These are phyloP conservation scores for Penicillium palitans DNA, from an alignment of 2,329 filamentous ascomycete genomes.

Conservation along the genomic window DNA sequence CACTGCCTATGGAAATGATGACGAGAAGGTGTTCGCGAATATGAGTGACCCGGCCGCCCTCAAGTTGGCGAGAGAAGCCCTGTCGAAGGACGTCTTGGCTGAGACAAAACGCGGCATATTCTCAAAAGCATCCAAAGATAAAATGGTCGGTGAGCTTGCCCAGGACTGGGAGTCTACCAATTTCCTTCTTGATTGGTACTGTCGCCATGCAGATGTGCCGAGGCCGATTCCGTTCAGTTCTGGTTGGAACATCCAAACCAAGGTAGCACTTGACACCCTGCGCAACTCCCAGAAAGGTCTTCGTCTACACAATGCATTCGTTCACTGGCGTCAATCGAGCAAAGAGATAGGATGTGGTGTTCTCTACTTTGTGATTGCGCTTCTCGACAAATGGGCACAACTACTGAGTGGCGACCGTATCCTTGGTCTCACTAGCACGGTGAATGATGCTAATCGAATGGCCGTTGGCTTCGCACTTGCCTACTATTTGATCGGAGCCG, in stretches of 20 bases:
- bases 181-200: slow-evolving; percentile 57
- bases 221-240: slow-evolving; percentile 57
- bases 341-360: slow-evolving; percentile 57
- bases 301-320: slow-evolving; percentile 57
- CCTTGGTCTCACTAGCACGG: slow-evolving; percentile 40
- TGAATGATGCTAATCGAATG: slow-evolving; percentile 44
- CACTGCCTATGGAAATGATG: slow-evolving; percentile 32
- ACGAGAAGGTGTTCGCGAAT: slow-evolving; percentile 44
- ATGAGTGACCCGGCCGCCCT: slow-evolving; percentile 53
- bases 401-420: slow-evolving; percentile 48
- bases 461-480: slow-evolving; percentile 57
- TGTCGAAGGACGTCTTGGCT: slow-evolving; percentile 48
- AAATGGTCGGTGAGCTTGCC: slow-evolving; percentile 52
- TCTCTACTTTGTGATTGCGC: slow-evolving; percentile 56
- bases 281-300: slow-evolving; percentile 57
- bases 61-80: slow-evolving; percentile 48
- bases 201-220: slow-evolving; percentile 49
- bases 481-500: slow-evolving; percentile 59
- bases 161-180: slow-evolving; percentile 55
- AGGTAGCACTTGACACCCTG: slow-evolving; percentile 55
- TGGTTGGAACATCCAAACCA: slow-evolving; percentile 59
- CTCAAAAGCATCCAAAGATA: slow-evolving; percentile 45
- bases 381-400: slow-evolving; percentile 58
- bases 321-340: slow-evolving; percentile 59
- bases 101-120: slow-evolving; percentile 49